These are phyloP conservation scores for Cavenderia fasciculata DNA, from an alignment of 78 protist species.

Conservation along the genomic window DNA sequence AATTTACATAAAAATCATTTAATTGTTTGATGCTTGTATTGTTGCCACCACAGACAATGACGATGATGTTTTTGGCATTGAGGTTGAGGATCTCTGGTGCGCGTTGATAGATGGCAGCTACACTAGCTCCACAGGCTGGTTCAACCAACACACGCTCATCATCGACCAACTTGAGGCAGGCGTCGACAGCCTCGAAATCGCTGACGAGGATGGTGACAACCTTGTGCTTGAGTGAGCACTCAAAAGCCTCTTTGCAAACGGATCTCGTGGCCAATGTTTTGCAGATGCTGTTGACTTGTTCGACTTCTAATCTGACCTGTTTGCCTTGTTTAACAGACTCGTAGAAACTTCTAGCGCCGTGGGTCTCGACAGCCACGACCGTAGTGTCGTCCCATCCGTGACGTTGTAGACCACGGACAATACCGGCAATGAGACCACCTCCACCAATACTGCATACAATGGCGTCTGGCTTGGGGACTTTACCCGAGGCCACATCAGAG, in stretches of 20 bases:
- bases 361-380: constrained; percentile 70
- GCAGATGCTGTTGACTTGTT: neutral
- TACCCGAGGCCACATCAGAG: neutral
- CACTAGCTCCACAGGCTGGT: constrained; percentile 81
- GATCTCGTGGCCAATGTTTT: constrained; percentile 59
- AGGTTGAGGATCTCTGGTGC: constrained; percentile 2
- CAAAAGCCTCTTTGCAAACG: constrained; percentile 60
- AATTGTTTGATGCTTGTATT: constrained; percentile 5
- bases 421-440: constrained; percentile 79
- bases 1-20: neutral
- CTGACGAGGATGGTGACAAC: constrained; percentile 28
- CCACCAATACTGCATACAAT: constrained; percentile 79
- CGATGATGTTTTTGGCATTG: constrained; percentile 54
- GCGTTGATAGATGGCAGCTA: constrained; percentile 35
- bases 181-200: constrained; percentile 78
- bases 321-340: neutral
- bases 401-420: constrained; percentile 39
- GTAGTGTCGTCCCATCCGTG: constrained; percentile 76
- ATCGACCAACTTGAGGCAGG: constrained; percentile 59
- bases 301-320: neutral
- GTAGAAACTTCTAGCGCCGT: constrained; percentile 67
- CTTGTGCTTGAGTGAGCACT: neutral
- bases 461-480: constrained; percentile 48
- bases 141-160: constrained; percentile 77
- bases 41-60: constrained; percentile 76